Base-by-base conservation (phyloP, 768 basidiomycete genomes). In the Termitomyces sp. region DNA sequence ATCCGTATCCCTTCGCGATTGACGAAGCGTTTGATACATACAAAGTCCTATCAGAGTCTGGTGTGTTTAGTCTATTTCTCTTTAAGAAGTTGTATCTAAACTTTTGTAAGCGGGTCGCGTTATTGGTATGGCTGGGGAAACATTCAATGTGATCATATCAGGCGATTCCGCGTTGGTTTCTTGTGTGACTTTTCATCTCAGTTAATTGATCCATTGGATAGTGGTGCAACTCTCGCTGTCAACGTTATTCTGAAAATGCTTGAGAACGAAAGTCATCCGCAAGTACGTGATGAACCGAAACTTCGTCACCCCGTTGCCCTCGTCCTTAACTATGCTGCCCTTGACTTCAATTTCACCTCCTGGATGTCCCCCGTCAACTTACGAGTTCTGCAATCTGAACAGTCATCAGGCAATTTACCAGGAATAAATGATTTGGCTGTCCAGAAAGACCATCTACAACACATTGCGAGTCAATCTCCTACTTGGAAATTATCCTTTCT, bases 281-380 rank as follows among this genome's bases (percentile, higher is more conserved):
- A 63, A 44, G 63, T 67, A 66, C 69, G 66, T 61, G 74, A 71
- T 16, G 75, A 70, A 55, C 58, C 68, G 39, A 61, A 70, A 22
- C 77, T 96, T 34, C 89, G 87, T 1, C 77, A 82, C 18, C 97
- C 97, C 1, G 74, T 88, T 41, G 90, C 91, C 1, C 78, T 98
- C 58, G 86, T 97, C 31, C 82, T 96, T 55, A 93, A 86, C 64
- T 99, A 98, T 72, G 85, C 95, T 0, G 91, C 90, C 27, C 81
- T 98, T 47, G 95, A 98, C 71, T 98, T 99, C 77, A 98, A 98
- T 71, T 98, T 96, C 67, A 94, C 93, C 0, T 96, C 95, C 22
- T 98, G 96, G 96, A 94, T 95, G 93, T 82, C 90, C 0, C 85
- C 86, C 9, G 82, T 82, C 20, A 86, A 98, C 70, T 78, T 98